Evolutionary conservation across 2,329 filamentous ascomycete genomes (phyloP).

Genomic region (Daldinia sp.): DNA sequence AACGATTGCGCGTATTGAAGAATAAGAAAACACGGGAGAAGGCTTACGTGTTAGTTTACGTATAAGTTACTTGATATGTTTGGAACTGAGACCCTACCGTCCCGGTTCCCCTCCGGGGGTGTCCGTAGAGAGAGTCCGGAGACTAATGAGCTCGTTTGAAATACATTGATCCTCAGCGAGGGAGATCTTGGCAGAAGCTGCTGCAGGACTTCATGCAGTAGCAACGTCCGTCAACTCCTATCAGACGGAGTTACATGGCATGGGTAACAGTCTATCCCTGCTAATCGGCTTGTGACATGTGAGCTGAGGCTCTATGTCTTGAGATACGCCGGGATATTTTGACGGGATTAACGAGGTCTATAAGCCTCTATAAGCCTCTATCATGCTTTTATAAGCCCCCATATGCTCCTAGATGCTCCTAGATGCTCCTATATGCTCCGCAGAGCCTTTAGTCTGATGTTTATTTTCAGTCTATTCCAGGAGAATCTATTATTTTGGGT

Average conservation of each 20-base stretch:
- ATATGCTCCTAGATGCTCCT: too few species aligned
- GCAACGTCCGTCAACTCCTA: slow-evolving; percentile 19
- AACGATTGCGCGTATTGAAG: slow-evolving; percentile 22
- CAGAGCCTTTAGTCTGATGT: not conserved
- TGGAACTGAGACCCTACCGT: slow-evolving; percentile 30
- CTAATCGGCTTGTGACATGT: not conserved
- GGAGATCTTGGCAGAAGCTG: slow-evolving; percentile 26
- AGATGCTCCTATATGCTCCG: too few species aligned
- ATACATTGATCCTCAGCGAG: slow-evolving; percentile 26
- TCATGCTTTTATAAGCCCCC: too few species aligned
- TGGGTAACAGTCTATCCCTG: slow-evolving; percentile 23
- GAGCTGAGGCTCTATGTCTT: slow-evolving; percentile 30
- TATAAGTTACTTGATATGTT: slow-evolving; percentile 35
- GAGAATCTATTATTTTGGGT: slow-evolving; percentile 12
- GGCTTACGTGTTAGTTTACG: slow-evolving; percentile 37
- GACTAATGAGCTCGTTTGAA: slow-evolving; percentile 23
- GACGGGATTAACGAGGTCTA: slow-evolving; percentile 3
- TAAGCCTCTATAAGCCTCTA: not conserved
- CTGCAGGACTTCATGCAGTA: slow-evolving; percentile 30
- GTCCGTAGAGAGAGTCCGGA: slow-evolving; percentile 27
- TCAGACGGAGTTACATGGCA: slow-evolving; percentile 20
- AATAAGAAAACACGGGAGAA: slow-evolving; percentile 7
- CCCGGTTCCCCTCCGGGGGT: slow-evolving; percentile 21
- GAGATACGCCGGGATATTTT: slow-evolving; percentile 6
- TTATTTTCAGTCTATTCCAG: slow-evolving; percentile 1